phyloP scores from a whole-genome alignment of 2,329 filamentous ascomycete species.

The Fonsecaea pugnacius region DNA sequence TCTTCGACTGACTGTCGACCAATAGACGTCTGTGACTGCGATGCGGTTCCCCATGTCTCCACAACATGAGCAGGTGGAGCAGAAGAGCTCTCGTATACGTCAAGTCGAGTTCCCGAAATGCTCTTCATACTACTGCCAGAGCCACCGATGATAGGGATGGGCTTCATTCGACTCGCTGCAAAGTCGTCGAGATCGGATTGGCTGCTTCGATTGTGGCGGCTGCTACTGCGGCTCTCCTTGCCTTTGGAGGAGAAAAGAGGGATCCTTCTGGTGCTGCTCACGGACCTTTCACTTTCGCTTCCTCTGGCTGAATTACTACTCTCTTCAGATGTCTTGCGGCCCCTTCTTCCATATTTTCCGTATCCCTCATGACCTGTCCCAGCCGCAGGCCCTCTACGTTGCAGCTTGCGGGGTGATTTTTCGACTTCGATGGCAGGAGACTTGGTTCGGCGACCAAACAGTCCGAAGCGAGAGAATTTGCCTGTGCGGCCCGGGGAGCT shows the following conservation, averaged over 20 bases:
- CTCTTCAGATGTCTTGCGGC: constrained; percentile 49
- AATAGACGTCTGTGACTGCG: constrained; percentile 38
- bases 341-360: constrained; percentile 53
- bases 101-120: constrained; percentile 47
- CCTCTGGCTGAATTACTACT: constrained; percentile 41
- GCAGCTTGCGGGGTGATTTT: constrained; percentile 60
- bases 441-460: constrained; percentile 69
- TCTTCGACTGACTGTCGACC: constrained; percentile 42
- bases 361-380: constrained; percentile 87
- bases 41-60: constrained; percentile 33
- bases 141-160: constrained; percentile 56
- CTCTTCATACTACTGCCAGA: constrained; percentile 40
- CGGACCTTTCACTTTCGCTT: constrained; percentile 46
- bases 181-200: constrained; percentile 56
- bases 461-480: constrained; percentile 69
- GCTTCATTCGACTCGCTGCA: constrained; percentile 52
- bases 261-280: constrained; percentile 45
- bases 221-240: constrained; percentile 49
- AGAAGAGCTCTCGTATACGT: constrained; percentile 45
- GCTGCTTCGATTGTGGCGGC: constrained; percentile 36
- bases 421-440: constrained; percentile 65
- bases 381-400: constrained; percentile 80
- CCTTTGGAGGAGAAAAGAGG: constrained; percentile 44
- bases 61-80: constrained; percentile 41
- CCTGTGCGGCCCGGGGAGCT: constrained; percentile 35